These are phyloP conservation scores for Fusarium beomiforme DNA, from an alignment of 2,329 filamentous ascomycete genomes.

Conservation along the genomic window DNA sequence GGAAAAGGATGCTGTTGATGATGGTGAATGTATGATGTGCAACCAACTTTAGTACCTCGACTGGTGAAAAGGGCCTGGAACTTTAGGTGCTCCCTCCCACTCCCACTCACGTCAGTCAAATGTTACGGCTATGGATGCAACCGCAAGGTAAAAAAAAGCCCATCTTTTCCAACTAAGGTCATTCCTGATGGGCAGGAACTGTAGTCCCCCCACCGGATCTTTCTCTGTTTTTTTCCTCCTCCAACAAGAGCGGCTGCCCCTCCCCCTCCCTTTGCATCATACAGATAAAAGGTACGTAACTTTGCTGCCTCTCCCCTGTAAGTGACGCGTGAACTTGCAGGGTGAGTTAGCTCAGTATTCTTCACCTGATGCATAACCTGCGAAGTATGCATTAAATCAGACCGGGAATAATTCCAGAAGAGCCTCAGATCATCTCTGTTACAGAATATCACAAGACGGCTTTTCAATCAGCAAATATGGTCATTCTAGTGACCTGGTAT, in stretches of 20 bases:
- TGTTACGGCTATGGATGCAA: constrained; percentile 14
- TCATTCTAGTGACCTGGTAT: background rate
- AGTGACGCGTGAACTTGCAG: constrained; percentile 5
- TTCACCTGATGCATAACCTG: constrained; percentile 12
- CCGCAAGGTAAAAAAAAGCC: constrained; percentile 1
- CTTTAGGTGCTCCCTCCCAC: constrained; percentile 16
- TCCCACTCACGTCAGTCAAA: constrained; percentile 11
- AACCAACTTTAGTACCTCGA: constrained; percentile 20
- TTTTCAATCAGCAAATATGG: background rate
- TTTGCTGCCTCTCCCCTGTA: constrained; percentile 7
- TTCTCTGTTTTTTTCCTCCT: constrained; percentile 2
- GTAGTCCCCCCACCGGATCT: constrained; percentile 16
- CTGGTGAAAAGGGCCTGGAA: constrained; percentile 18
- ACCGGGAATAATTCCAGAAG: background rate
- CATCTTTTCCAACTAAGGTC: background rate
- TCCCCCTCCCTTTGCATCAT: constrained; percentile 43
- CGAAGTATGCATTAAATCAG: background rate
- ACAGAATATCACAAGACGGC: too few relatives aligned
- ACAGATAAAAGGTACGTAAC: constrained; percentile 15
- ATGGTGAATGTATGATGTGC: constrained; percentile 32
- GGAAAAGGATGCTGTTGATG: constrained; percentile 21
- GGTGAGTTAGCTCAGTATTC: background rate
- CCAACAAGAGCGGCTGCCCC: constrained; percentile 17
- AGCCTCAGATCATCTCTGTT: background rate
- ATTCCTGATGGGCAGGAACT: background rate